phyloP scores from a whole-genome alignment of 192 early-diverging fungal genomes.

The Backusella tarrabulga region DNA sequence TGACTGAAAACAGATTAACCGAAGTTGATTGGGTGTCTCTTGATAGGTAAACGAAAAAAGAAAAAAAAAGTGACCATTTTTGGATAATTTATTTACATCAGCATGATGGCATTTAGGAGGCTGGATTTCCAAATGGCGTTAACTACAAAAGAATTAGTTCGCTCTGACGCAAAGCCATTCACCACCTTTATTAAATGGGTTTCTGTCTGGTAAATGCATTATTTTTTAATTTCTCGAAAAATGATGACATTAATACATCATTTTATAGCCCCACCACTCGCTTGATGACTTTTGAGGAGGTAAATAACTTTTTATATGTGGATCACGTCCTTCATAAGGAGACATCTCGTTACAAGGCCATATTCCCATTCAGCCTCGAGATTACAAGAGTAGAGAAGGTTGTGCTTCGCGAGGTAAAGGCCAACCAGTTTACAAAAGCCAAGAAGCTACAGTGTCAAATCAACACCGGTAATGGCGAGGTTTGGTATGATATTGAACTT shows the following conservation, averaged over 20 bases:
- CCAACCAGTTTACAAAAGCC: background rate
- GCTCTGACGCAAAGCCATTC: conserved; percentile 33
- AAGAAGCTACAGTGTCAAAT: background rate
- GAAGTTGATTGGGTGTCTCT: conserved; percentile 27
- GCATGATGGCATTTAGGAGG: conserved; percentile 14
- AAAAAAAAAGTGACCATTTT: background rate
- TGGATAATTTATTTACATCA: background rate
- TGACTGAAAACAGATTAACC: conserved; percentile 8
- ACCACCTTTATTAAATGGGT: conserved; percentile 35
- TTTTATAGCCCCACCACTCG: background rate
- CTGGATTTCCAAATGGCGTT: conserved; percentile 32
- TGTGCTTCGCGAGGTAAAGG: background rate
- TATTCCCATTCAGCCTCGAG: conserved; percentile 30
- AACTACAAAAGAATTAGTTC: conserved; percentile 8
- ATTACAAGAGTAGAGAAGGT: conserved; percentile 21
- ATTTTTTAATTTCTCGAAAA: background rate
- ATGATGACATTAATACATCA: background rate
- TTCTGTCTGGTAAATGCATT: conserved; percentile 22
- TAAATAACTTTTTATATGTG: conserved; percentile 27
- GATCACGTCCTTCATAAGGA: conserved; percentile 18
- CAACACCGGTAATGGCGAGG: background rate
- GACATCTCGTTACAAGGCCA: conserved; percentile 14
- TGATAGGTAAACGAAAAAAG: conserved; percentile 21
- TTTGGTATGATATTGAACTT: conserved; percentile 32
- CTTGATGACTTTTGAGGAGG: conserved; percentile 31